Evolutionary conservation across 2,329 filamentous ascomycete species (phyloP).

Genomic region (Amauroascus verrucosus): DNA sequence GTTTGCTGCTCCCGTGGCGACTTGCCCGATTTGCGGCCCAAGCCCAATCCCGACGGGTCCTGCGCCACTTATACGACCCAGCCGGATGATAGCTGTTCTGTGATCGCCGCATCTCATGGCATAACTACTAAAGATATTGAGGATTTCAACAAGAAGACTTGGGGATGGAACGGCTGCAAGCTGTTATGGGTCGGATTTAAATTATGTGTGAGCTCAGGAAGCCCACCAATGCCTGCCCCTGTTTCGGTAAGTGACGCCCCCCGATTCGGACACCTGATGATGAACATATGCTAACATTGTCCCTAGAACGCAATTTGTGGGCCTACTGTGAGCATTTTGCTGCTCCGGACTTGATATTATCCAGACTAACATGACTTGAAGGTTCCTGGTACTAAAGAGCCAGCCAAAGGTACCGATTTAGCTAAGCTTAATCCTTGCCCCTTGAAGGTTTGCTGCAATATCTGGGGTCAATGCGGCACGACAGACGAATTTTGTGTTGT

Average conservation of each 20-base stretch:
- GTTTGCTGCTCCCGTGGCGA: constrained; percentile 31
- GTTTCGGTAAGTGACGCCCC: no score
- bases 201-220: constrained; percentile 36
- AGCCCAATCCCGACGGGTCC: constrained; percentile 26
- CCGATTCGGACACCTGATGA: no score
- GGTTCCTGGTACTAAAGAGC: constrained; percentile 31
- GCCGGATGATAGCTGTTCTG: constrained; percentile 28
- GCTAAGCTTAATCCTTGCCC: constrained; percentile 38
- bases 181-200: constrained; percentile 23
- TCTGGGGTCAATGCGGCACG: constrained; percentile 33
- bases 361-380: no score
- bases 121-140: constrained; percentile 29
- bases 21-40: constrained; percentile 29
- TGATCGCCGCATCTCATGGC: constrained; percentile 33
- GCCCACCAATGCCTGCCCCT: constrained; percentile 33
- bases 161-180: constrained; percentile 36
- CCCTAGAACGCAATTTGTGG: constrained; percentile 43
- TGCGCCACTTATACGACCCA: constrained; percentile 29
- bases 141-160: constrained; percentile 37
- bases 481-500: constrained; percentile 36
- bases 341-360: no score
- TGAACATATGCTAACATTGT: constrained; percentile 29
- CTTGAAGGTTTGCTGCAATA: constrained; percentile 36
- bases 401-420: constrained; percentile 22
- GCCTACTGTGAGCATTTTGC: no score